Base-by-base conservation (phyloP, 2,329 filamentous ascomycete genomes). In the Colletotrichum chrysophilum region DNA sequence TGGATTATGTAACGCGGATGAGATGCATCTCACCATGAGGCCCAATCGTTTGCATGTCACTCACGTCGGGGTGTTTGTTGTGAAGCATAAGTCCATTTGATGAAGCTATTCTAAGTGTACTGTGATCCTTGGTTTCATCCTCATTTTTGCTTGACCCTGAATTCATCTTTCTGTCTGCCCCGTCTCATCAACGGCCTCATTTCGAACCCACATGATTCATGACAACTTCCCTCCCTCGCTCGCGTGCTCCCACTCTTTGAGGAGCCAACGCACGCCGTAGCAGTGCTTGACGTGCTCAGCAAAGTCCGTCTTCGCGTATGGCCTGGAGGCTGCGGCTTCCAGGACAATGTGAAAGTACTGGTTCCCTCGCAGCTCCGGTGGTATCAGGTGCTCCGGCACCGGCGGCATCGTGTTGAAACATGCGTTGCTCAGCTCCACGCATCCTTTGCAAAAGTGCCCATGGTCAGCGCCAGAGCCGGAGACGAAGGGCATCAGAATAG, bases 401-500 rank as follows among this genome's bases (percentile, higher is more conserved):
- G 28, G 18, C 12, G 60, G 30, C 30, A 16, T n/a, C 28, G 24
- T 65, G 52, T 14, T 66, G 68, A 28, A 77, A 26, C 12, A 55
- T 56, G 18, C 73, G 43, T 4, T 71, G 52, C n/a, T 21, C 38
- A 32, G 48, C 9, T 66, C 61, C 28, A 48, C 65, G 70, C 78
- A 82, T 7, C 81, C 80, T 28, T 76, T 77, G 56, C 81, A 82
- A 32, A 80, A 14, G 21, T 74, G 55, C 30, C 80, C 80, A 12
- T 66, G 70, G 62, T 81, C 78, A 30, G 60, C 30, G 16, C 74
- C 75, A 14, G 66, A 36, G 7, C 74, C 75, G n/a, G 76, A 71
- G 21, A 82, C 60, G 26, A 61, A 79, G n/a, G 80, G 80, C 55
- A 81, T 78, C 32, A 78, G 78, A n/a, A 82, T 78, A 9, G 77